Conservation (phyloP, 2,329 filamentous ascomycete genomes). For the Aspergillus melleus region DNA sequence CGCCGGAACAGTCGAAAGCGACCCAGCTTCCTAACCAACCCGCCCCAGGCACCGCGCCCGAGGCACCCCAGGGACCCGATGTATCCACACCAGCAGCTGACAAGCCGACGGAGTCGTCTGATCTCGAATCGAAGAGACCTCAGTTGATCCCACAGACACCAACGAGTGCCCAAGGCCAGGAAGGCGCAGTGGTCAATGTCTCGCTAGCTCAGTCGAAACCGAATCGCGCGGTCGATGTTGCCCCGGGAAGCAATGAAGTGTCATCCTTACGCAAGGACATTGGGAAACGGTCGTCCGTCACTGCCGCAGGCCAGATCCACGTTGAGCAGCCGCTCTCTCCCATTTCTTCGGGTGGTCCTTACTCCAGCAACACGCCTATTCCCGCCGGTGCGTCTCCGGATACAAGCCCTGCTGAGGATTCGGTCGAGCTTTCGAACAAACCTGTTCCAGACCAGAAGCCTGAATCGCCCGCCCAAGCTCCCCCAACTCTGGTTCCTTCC, state of each 20-base stretch:
- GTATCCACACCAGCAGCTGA: constrained; percentile 22
- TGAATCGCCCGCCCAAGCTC: constrained; percentile 24
- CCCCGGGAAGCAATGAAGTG: constrained; percentile 19
- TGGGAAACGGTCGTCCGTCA: constrained; percentile 30
- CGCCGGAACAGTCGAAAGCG: constrained; percentile 11
- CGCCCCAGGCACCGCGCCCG: constrained; percentile 10
- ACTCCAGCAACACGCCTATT: constrained; percentile 71
- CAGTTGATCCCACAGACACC: constrained; percentile 23
- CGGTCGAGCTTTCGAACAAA: constrained; percentile 44
- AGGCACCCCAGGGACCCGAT: constrained; percentile 13
- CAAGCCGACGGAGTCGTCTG: constrained; percentile 56
- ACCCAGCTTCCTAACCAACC: constrained; percentile 7
- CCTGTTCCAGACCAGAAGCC: constrained; percentile 32
- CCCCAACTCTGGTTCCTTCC: constrained; percentile 39
- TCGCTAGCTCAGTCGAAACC: constrained; percentile 22
- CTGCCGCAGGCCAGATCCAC: constrained; percentile 23
- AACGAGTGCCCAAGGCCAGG: constrained; percentile 24
- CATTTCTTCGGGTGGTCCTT: constrained; percentile 66
- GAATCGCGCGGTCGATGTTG: constrained; percentile 12
- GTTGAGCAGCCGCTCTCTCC: constrained; percentile 48
- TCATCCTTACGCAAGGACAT: constrained; percentile 25
- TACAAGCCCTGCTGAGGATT: constrained; percentile 71
- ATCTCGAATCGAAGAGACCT: constrained; percentile 22
- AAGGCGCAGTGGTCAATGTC: constrained; percentile 18
- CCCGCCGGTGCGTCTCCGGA: constrained; percentile 68